Conservation (phyloP, 768 basidiomycete genomes). For the Lepiota subincarnata region DNA sequence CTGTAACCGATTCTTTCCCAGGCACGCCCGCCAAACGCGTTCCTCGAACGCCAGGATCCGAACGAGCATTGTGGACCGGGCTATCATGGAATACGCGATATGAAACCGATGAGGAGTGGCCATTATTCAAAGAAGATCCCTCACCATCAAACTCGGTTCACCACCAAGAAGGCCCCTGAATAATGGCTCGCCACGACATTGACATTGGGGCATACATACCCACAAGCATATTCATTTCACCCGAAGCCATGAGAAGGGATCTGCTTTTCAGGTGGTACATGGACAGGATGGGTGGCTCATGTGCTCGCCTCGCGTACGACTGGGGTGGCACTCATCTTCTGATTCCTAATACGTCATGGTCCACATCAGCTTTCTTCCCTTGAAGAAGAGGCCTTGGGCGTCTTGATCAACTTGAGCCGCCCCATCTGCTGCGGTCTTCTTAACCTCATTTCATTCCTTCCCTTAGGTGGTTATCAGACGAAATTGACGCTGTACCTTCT, state of each 20-base stretch:
- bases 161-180: too few species aligned
- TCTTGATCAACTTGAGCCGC: background rate
- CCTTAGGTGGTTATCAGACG: background rate
- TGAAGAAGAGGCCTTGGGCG: background rate
- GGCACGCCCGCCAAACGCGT: background rate
- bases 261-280: background rate
- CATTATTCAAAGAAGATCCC: too few species aligned
- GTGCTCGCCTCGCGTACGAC: background rate
- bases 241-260: background rate
- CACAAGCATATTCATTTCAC: background rate
- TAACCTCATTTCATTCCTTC: background rate
- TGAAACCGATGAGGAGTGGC: too few species aligned
- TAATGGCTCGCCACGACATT: background rate
- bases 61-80: background rate
- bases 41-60: background rate
- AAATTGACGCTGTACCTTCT: background rate
- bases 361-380: background rate
- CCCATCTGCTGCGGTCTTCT: background rate
- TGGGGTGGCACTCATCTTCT: slow-evolving; percentile 4
- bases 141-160: too few species aligned
- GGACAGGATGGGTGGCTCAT: background rate
- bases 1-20: too few species aligned
- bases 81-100: too few species aligned
- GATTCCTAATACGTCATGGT: background rate
- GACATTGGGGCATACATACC: too few species aligned